Base-by-base conservation (phyloP, 1,139 yeast genomes). In the Meyerozyma smithsonii region DNA sequence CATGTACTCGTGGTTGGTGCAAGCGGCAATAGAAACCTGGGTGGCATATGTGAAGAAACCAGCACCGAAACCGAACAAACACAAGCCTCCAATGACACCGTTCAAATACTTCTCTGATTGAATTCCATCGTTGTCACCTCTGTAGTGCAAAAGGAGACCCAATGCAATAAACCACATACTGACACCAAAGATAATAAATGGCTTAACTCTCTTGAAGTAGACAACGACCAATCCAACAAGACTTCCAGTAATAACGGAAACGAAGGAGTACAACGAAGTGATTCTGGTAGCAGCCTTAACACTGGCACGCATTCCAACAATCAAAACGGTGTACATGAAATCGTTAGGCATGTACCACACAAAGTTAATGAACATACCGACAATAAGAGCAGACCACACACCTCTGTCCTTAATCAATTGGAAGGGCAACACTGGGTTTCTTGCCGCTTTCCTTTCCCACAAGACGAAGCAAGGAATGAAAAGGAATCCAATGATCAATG, bases 61-160 rank as follows among this genome's bases (percentile, higher is more conserved):
- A 37, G 86, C 84, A 50, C 88, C 87, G 40, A 84, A 66, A 58
- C 90, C 92, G 64, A 82, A 66, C 26, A 82, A 61, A 51, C 81
- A 76, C 49, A 79, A 69, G 19, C 81, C 77, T 30, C 85, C 90
- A 54, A 84, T 79, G 42, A 83, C 69, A 48, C 90, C 90, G 28
- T 64, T 47, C 42, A 69, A 44, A 45, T 53, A 55, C 34, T 42
- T 47, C 36, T 61, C 52, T 28, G 55, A 46, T 20, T 48, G 66
- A 26, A 77, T 54, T 24, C 66, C 67, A 28, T 59, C 59, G 40
- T 61, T 65, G 39, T 72, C 76, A 42, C 82, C 83, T 59, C 88
- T 71, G 63, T 56, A 82, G 46, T 70, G 70, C 50, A 71, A 64
- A 44, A 83, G 64, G 41, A 83, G 51, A 37, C 87, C 90, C 62